A percentile compares a stretch with the other conserved stretches of the same genome.
phyloP scores from a whole-genome alignment of 495 filamentous ascomycete genomes.

The Tuber aestivum region DNA sequence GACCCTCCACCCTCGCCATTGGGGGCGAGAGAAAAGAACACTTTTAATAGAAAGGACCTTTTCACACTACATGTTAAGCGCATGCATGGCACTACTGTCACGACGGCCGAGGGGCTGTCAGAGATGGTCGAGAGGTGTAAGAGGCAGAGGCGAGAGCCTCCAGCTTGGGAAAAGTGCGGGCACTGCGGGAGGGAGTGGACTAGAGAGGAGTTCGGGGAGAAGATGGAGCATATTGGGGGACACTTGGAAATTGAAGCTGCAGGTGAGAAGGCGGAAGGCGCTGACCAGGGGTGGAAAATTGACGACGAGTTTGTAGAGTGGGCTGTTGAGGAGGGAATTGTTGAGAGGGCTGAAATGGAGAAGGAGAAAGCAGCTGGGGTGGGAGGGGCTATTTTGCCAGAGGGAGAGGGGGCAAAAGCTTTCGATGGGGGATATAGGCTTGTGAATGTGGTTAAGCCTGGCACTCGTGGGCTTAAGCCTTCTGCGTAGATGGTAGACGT shows the following conservation, averaged over 20 bases:
- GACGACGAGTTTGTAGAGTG: conserved; percentile 52
- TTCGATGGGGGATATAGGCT: neutral
- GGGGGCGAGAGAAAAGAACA: conserved; percentile 49
- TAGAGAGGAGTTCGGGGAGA: neutral
- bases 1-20: neutral
- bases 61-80: conserved; percentile 85
- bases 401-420: neutral
- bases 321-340: conserved; percentile 55
- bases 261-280: neutral
- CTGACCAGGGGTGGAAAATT: conserved; percentile 50
- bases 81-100: conserved; percentile 59
- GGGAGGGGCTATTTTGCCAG: neutral
- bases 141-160: neutral
- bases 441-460: neutral
- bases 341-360: conserved; percentile 47
- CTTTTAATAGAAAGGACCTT: conserved; percentile 87
- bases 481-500: neutral
- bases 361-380: neutral
- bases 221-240: neutral
- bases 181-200: neutral
- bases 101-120: conserved; percentile 41
- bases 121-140: conserved; percentile 2
- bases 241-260: neutral
- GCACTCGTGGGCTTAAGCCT: conserved; percentile 4
- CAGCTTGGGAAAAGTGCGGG: neutral